phyloP scores from a whole-genome alignment of 257 asterid genomes.

The Galeopsis tetrahit region DNA sequence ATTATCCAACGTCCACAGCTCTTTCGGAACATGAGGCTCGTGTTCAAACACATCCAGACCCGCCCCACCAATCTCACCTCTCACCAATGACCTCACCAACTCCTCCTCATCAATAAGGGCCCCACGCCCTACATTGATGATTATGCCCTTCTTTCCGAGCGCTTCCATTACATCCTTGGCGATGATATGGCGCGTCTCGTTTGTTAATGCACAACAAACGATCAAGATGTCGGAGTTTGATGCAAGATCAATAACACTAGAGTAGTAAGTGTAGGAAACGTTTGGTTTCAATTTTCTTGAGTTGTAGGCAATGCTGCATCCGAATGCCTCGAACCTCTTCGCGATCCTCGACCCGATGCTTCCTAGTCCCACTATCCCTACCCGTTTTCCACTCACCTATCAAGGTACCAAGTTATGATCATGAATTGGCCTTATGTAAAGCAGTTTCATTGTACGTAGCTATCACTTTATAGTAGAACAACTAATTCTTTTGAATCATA shows the following conservation, averaged over 20 bases:
- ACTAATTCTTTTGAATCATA: too few species aligned
- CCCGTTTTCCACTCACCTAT: constrained; percentile 72
- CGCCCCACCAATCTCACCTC: constrained; percentile 73
- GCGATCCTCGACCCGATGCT: constrained; percentile 66
- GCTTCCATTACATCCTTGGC: constrained; percentile 52
- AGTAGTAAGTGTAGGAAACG: constrained; percentile 45
- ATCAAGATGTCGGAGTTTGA: constrained; percentile 55
- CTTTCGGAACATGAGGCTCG: constrained; percentile 66
- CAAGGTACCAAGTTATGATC: too few species aligned
- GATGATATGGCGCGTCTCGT: constrained; percentile 59
- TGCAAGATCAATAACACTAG: constrained; percentile 54
- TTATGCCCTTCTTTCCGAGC: constrained; percentile 57
- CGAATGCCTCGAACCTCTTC: constrained; percentile 62
- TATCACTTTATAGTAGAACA: too few species aligned
- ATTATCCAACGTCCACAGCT: constrained; percentile 56
- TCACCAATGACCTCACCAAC: constrained; percentile 53
- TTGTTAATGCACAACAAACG: constrained; percentile 54
- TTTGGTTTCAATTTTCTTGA: constrained; percentile 55
- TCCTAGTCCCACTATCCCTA: constrained; percentile 80
- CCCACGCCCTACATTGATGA: constrained; percentile 75
- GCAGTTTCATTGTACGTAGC: too few species aligned
- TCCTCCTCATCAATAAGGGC: constrained; percentile 61
- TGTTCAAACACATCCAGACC: constrained; percentile 78
- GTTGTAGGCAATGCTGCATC: constrained; percentile 66
- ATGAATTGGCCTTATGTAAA: too few species aligned